Evolutionary conservation across 306 rosid genomes (phyloP).

Genomic region (Malus orientalis): DNA sequence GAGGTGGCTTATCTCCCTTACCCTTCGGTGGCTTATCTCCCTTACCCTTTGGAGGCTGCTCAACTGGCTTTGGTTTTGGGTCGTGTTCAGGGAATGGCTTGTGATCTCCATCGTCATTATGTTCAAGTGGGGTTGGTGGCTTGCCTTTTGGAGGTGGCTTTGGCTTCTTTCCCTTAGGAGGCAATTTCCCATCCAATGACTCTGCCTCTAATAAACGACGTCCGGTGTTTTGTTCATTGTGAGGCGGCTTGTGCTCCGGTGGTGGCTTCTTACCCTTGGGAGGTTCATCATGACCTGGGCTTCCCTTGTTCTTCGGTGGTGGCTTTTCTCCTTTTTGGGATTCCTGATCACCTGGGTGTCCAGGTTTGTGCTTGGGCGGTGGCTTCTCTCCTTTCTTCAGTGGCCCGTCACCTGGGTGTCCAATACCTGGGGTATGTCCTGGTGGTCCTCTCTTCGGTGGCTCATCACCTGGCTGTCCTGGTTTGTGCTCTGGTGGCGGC

Average conservation of each 20-base stretch:
- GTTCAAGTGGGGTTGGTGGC: not conserved
- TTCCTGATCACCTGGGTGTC: no score
- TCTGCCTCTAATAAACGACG: not conserved
- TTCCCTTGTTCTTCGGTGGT: not conserved
- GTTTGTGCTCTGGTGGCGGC: not conserved
- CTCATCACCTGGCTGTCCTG: not conserved
- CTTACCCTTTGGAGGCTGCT: not conserved
- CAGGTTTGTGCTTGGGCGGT: not conserved
- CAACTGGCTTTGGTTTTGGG: not conserved
- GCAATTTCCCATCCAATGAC: not conserved
- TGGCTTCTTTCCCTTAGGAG: not conserved
- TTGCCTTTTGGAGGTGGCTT: slow-evolving; percentile 1
- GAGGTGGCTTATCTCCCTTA: not conserved
- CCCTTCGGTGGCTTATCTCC: not conserved
- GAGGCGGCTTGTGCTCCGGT: not conserved
- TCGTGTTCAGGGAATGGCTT: not conserved
- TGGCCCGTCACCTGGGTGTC: not conserved
- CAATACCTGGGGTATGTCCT: no score
- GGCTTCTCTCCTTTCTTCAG: not conserved
- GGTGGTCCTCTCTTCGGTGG: not conserved
- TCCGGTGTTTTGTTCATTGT: not conserved
- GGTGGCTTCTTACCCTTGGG: slow-evolving; percentile 4
- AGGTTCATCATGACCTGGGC: not conserved
- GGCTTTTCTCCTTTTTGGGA: no score
- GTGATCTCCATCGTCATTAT: not conserved